phyloP scores from a whole-genome alignment of 257 asterid genomes.

The Craterostigma plantagineum region DNA sequence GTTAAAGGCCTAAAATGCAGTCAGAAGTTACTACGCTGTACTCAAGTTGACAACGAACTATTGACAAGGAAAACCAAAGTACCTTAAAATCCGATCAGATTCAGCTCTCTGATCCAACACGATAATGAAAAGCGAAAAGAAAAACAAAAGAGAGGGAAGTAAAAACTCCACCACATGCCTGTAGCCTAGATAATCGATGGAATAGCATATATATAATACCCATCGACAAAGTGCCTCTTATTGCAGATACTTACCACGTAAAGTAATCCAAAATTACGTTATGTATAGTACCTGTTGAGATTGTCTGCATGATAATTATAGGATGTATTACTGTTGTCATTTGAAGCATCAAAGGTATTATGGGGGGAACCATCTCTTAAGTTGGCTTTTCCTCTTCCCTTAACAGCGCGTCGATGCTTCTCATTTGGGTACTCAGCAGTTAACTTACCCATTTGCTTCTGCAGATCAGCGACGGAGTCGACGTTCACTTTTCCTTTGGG shows the following conservation, averaged over 20 bases:
- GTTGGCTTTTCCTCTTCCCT: constrained; percentile 33
- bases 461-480: constrained; percentile 64
- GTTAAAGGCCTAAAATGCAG: too few species aligned
- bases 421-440: constrained; percentile 59
- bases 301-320: constrained; percentile 44
- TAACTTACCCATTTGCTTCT: constrained; percentile 70
- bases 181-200: constrained; percentile 19
- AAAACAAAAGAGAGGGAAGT: background rate
- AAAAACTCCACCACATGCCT: constrained; percentile 19
- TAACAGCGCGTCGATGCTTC: constrained; percentile 19
- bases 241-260: constrained; percentile 8
- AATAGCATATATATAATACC: constrained; percentile 11
- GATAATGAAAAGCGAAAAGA: too few species aligned
- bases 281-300: constrained; percentile 31
- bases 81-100: too few species aligned
- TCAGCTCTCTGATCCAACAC: too few species aligned
- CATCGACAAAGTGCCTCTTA: constrained; percentile 14
- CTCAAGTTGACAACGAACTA: too few species aligned
- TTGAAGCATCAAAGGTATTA: constrained; percentile 13
- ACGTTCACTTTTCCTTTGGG: constrained; percentile 62
- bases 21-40: too few species aligned
- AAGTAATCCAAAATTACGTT: constrained; percentile 14
- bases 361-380: too few species aligned
- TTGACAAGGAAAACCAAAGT: too few species aligned
- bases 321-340: constrained; percentile 12